Conservation (phyloP, 1,139 yeast genomes). For the Kodamaea sp. region DNA sequence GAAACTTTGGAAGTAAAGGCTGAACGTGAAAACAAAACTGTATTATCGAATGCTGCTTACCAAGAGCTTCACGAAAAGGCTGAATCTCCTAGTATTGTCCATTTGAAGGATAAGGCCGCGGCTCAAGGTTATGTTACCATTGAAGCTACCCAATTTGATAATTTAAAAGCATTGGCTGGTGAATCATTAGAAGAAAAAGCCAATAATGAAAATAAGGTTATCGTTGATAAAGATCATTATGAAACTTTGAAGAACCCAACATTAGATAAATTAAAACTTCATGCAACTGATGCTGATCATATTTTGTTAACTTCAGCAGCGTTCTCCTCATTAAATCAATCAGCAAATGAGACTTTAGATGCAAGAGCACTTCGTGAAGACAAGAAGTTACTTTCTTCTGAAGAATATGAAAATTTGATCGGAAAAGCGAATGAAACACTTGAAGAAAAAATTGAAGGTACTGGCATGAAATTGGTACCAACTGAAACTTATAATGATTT, state of each 20-base stretch:
- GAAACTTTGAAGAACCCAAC: conserved; percentile 8
- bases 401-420: conserved; percentile 6
- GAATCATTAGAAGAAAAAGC: conserved; percentile 20
- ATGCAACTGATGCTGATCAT: conserved; percentile 5
- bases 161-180: conserved; percentile 5
- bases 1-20: conserved; percentile 17
- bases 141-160: neutral
- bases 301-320: conserved; percentile 17
- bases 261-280: conserved; percentile 6
- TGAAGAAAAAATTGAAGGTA: conserved; percentile 25
- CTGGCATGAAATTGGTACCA: conserved; percentile 22
- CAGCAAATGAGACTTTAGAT: conserved; percentile 14
- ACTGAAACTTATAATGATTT: conserved; percentile 31
- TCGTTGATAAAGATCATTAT: conserved; percentile 12
- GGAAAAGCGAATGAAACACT: conserved; percentile 13
- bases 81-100: conserved; percentile 2
- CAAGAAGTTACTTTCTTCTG: conserved; percentile 5
- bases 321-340: conserved; percentile 9
- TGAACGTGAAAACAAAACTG: conserved; percentile 9
- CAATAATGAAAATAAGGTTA: conserved; percentile 16
- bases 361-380: conserved; percentile 14
- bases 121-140: conserved; percentile 1
- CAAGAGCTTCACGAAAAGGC: conserved; percentile 5
- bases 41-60: conserved; percentile 9
- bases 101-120: conserved; percentile 1